Conservation (phyloP, 2,329 filamentous ascomycete species). For the Colletotrichum incanum region DNA sequence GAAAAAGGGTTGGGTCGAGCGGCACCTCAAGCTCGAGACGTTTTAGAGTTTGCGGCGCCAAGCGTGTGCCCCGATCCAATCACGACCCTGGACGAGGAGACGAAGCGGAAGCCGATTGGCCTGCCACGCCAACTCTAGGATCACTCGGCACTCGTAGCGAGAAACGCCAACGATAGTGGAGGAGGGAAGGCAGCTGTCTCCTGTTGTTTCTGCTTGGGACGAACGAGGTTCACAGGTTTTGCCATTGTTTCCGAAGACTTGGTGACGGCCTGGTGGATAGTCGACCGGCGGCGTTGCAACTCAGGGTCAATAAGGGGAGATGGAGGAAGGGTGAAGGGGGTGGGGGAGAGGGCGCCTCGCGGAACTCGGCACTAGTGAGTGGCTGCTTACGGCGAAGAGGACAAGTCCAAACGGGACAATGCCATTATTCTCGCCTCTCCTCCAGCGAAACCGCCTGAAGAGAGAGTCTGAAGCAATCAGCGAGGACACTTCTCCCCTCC, state of each 20-base stretch:
- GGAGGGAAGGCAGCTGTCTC: not conserved
- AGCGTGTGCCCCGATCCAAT: no score
- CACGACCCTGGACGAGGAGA: not conserved
- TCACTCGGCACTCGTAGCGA: conserved; percentile 25
- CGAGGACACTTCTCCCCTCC: not conserved
- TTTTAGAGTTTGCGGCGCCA: conserved; percentile 34
- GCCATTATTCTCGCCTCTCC: not conserved
- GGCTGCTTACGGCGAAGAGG: not conserved
- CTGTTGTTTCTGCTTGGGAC: conserved; percentile 15
- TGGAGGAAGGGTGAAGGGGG: not conserved
- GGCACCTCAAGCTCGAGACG: conserved; percentile 34
- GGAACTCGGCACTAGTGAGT: conserved; percentile 5
- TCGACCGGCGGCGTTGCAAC: not conserved
- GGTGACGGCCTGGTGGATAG: not conserved
- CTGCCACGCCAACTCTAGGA: not conserved
- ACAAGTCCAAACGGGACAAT: not conserved
- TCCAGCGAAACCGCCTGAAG: no score
- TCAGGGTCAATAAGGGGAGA: not conserved
- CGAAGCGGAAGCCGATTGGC: not conserved
- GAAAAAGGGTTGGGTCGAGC: not conserved
- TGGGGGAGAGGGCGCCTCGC: not conserved
- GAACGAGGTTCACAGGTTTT: conserved; percentile 22
- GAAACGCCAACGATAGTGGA: conserved; percentile 1
- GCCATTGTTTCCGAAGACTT: conserved; percentile 8
- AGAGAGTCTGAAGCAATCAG: not conserved